These are phyloP conservation scores for Groenewaldozyma salmanticensis DNA, from an alignment of 805 yeast species.

Conservation along the genomic window DNA sequence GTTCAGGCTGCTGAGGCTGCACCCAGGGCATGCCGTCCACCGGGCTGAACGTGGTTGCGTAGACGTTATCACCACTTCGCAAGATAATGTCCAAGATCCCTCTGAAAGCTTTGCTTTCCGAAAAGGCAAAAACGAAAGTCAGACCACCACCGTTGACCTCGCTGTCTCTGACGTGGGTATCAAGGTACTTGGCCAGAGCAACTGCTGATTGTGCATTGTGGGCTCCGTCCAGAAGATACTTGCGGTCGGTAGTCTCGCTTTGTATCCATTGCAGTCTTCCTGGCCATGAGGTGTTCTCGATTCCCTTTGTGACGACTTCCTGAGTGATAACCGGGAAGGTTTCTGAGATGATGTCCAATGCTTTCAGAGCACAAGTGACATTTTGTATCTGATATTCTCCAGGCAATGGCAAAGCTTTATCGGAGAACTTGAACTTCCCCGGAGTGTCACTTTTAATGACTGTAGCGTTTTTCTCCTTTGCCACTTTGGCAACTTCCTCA, in stretches of 20 bases:
- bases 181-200: slow-evolving; percentile 53
- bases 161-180: slow-evolving; percentile 16
- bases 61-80: slow-evolving; percentile 42
- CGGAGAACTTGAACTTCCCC: background rate
- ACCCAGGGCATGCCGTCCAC: slow-evolving; percentile 97
- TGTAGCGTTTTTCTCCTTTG: slow-evolving; percentile 21
- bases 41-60: slow-evolving; percentile 51
- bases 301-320: slow-evolving; percentile 39
- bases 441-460: background rate
- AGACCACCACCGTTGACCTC: slow-evolving; percentile 27
- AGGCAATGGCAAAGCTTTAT: slow-evolving; percentile 38
- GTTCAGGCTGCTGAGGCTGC: slow-evolving; percentile 32
- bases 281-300: slow-evolving; percentile 62
- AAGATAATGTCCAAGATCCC: slow-evolving; percentile 37
- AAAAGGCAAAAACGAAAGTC: slow-evolving; percentile 62
- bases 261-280: slow-evolving; percentile 69
- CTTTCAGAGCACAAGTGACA: slow-evolving; percentile 53
- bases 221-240: slow-evolving; percentile 75
- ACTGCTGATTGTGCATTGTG: slow-evolving; percentile 80
- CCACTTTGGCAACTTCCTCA: slow-evolving; percentile 33
- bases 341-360: slow-evolving; percentile 33
- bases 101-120: slow-evolving; percentile 61
- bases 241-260: slow-evolving; percentile 21
- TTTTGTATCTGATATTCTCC: slow-evolving; percentile 71
- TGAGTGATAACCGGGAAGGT: slow-evolving; percentile 25